phyloP scores from a whole-genome alignment of 2,329 filamentous ascomycete genomes.

The Didymosphaeria variabile region DNA sequence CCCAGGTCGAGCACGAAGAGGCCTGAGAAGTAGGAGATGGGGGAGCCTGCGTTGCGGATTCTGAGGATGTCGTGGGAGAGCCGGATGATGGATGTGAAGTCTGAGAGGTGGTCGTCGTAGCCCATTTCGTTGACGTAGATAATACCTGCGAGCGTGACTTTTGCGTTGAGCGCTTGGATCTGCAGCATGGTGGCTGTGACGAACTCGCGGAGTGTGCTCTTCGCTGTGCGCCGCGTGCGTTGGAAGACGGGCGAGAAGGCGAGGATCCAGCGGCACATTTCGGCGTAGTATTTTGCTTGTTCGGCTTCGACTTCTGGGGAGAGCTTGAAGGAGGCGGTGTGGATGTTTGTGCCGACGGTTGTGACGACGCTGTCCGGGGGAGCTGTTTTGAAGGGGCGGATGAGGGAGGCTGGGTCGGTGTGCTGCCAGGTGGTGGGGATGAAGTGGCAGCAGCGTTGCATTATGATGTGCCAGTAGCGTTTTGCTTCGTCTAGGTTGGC shows the following conservation, averaged over 20 bases:
- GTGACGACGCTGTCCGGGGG: conserved; percentile 16
- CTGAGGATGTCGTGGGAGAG: conserved; percentile 18
- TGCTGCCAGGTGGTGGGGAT: conserved; percentile 20
- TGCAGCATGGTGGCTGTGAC: conserved; percentile 22
- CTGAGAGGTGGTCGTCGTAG: conserved; percentile 18
- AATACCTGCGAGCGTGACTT: conserved; percentile 19
- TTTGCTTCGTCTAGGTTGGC: conserved; percentile 17
- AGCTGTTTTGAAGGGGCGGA: conserved; percentile 10
- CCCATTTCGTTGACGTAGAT: conserved; percentile 19
- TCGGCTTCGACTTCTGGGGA: conserved; percentile 7
- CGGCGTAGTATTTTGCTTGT: conserved; percentile 10
- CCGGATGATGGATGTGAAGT: conserved; percentile 20
- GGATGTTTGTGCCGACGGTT: conserved; percentile 20
- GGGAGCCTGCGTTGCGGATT: conserved; percentile 13
- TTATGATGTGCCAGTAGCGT: conserved; percentile 20
- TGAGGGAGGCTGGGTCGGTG: conserved; percentile 10
- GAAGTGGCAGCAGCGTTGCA: conserved; percentile 22
- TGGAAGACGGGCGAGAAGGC: conserved; percentile 21
- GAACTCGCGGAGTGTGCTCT: conserved; percentile 12
- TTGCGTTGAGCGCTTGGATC: conserved; percentile 21
- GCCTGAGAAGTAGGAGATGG: conserved; percentile 15
- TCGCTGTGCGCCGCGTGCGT: conserved; percentile 7
- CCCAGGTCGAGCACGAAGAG: conserved; percentile 23
- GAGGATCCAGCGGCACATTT: conserved; percentile 19
- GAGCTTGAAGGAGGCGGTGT: conserved; percentile 18